Conservation (phyloP, 352 stramenopile species). For the Globisporangium camurandrum region DNA sequence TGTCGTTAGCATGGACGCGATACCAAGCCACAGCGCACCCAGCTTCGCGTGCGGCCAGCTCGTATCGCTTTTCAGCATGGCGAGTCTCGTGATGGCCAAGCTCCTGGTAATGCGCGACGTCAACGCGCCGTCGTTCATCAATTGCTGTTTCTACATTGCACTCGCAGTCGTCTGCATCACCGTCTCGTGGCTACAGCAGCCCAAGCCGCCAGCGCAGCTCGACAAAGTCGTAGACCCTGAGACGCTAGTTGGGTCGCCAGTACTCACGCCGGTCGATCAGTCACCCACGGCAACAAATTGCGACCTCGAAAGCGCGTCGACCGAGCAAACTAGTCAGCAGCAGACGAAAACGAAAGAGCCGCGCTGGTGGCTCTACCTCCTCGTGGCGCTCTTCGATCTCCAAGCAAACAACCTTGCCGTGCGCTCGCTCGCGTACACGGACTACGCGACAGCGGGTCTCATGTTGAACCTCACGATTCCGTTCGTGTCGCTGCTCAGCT, state of each 20-base stretch:
- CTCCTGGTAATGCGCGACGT: conserved; percentile 21
- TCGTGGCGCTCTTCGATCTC: conserved; percentile 32
- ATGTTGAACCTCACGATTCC: conserved; percentile 40
- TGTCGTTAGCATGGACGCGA: background rate
- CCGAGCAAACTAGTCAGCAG: background rate
- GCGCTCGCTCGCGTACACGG: conserved; percentile 21
- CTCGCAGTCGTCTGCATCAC: conserved; percentile 17
- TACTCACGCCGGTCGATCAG: conserved; percentile 2
- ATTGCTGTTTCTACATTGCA: conserved; percentile 29
- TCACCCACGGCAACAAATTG: background rate
- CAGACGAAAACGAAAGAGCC: background rate
- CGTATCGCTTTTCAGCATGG: conserved; percentile 33
- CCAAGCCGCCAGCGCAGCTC: background rate
- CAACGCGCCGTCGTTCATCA: conserved; percentile 25
- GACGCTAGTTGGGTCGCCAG: conserved; percentile 4
- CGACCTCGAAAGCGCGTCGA: background rate
- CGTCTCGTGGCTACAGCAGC: conserved; percentile 3
- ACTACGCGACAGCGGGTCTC: conserved; percentile 25
- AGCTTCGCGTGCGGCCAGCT: conserved; percentile 32
- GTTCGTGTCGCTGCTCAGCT: conserved; percentile 30
- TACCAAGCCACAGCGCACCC: conserved; percentile 3
- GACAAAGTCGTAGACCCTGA: too few relatives aligned
- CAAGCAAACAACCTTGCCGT: conserved; percentile 32
- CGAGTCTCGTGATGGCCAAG: conserved; percentile 29
- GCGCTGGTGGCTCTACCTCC: conserved; percentile 32